Percentiles rank a stretch among this genome's conserved stretches.
These are phyloP conservation scores for Gastrodia elata DNA, from an alignment of 106 monocot species.

Conservation along the genomic window DNA sequence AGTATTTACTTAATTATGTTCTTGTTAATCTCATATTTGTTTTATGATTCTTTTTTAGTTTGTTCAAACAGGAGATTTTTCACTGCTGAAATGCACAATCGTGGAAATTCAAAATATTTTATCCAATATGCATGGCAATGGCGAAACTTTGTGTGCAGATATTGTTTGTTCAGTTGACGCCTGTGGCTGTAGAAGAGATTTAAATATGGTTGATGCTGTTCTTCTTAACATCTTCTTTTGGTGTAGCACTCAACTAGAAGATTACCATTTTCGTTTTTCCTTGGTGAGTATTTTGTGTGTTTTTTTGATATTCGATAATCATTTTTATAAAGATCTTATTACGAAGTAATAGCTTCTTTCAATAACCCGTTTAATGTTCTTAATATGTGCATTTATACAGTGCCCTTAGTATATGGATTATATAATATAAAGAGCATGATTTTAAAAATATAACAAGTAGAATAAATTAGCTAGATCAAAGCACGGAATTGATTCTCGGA, in stretches of 20 bases:
- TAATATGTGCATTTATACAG: background rate
- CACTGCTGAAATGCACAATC: constrained; percentile 32
- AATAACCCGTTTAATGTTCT: background rate
- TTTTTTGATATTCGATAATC: background rate
- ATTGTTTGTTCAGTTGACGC: constrained; percentile 43
- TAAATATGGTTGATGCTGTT: constrained; percentile 45
- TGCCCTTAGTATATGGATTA: background rate
- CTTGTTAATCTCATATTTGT: constrained; percentile 12
- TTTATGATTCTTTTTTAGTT: constrained; percentile 38
- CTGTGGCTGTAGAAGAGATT: constrained; percentile 19
- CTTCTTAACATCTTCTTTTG: constrained; percentile 41
- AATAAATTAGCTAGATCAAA: background rate
- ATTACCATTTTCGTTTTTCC: constrained; percentile 63
- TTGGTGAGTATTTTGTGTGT: constrained; percentile 26
- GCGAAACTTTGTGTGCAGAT: constrained; percentile 31
- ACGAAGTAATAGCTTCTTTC: background rate
- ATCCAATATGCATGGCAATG: constrained; percentile 17
- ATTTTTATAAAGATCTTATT: background rate
- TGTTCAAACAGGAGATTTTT: constrained; percentile 41
- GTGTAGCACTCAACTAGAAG: constrained; percentile 51
- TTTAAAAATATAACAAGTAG: background rate
- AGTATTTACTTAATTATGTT: background rate
- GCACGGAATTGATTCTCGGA: background rate
- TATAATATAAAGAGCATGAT: background rate
- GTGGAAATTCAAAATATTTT: constrained; percentile 25